These are phyloP conservation scores for Cercospora brassicicola DNA, from an alignment of 2,329 filamentous ascomycete genomes.

Conservation along the genomic window DNA sequence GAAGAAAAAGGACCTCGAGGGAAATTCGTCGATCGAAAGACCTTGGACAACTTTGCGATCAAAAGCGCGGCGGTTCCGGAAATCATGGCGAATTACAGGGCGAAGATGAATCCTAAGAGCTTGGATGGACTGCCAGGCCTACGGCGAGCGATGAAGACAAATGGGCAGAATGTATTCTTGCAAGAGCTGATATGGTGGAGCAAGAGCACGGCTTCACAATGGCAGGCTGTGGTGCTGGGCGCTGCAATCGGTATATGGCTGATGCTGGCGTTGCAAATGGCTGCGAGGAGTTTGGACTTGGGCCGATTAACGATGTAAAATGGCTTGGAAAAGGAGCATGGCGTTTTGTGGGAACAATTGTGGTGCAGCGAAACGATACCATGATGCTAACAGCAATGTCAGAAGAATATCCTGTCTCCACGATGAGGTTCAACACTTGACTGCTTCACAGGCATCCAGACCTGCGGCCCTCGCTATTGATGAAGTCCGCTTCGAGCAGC, in stretches of 20 bases:
- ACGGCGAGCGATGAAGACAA: slow-evolving; percentile 52
- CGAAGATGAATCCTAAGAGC: slow-evolving; percentile 55
- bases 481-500: no score
- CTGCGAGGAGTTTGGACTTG: no score
- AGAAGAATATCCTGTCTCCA: no score
- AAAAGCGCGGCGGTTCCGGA: slow-evolving; percentile 52
- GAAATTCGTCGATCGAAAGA: slow-evolving; percentile 56
- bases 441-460: no score
- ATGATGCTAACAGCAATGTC: no score
- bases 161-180: slow-evolving; percentile 51
- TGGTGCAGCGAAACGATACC: no score
- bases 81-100: slow-evolving; percentile 57
- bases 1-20: slow-evolving; percentile 29
- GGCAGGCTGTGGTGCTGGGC: slow-evolving; percentile 31
- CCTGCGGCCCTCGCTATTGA: no score
- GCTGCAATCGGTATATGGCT: slow-evolving; percentile 22
- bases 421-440: no score
- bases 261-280: not conserved
- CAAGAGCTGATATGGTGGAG: slow-evolving; percentile 40
- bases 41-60: slow-evolving; percentile 54
- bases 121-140: slow-evolving; percentile 63
- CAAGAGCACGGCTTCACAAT: slow-evolving; percentile 18
- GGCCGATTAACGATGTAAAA: not conserved
- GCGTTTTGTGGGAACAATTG: no score
- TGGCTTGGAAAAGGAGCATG: not conserved